Evolutionary conservation across 306 rosid species (phyloP).

Genomic region (Lagenaria siceraria): DNA sequence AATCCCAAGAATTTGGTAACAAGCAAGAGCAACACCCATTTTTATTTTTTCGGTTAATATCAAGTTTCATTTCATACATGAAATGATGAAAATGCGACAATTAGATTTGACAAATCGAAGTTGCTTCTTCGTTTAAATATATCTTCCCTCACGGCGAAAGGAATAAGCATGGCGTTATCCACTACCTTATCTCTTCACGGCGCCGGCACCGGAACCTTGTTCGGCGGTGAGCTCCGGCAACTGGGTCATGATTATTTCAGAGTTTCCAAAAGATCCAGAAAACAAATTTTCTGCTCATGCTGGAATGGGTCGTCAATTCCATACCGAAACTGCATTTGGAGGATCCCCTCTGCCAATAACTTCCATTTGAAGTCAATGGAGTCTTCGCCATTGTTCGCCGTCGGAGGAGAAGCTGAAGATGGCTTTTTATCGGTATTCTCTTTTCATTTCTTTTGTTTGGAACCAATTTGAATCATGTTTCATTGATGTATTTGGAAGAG

Average conservation of each 20-base stretch:
- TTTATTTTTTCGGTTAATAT: no score
- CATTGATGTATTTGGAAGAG: constrained; percentile 34
- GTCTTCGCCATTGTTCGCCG: constrained; percentile 26
- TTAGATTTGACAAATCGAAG: not conserved
- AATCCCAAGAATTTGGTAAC: no score
- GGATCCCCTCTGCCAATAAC: constrained; percentile 4
- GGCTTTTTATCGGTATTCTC: constrained; percentile 36
- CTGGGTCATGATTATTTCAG: constrained; percentile 19
- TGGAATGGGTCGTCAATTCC: constrained; percentile 15
- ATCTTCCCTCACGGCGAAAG: not conserved
- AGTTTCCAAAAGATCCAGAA: constrained; percentile 15
- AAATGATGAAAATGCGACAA: not conserved
- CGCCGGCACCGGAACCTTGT: constrained; percentile 10
- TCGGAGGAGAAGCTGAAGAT: constrained; percentile 54
- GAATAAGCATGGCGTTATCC: constrained; percentile 37
- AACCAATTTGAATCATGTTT: not conserved
- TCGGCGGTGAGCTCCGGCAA: constrained; percentile 19
- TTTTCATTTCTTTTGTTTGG: not conserved
- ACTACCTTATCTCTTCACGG: constrained; percentile 21
- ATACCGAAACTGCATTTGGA: constrained; percentile 19
- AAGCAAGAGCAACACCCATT: no score
- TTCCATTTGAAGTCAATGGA: constrained; percentile 17
- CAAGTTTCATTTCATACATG: not conserved
- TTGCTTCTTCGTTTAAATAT: not conserved
- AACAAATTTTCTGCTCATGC: constrained; percentile 12